phyloP scores from a whole-genome alignment of 129 eudicot genomes.

The Pulicaria dysenterica region DNA sequence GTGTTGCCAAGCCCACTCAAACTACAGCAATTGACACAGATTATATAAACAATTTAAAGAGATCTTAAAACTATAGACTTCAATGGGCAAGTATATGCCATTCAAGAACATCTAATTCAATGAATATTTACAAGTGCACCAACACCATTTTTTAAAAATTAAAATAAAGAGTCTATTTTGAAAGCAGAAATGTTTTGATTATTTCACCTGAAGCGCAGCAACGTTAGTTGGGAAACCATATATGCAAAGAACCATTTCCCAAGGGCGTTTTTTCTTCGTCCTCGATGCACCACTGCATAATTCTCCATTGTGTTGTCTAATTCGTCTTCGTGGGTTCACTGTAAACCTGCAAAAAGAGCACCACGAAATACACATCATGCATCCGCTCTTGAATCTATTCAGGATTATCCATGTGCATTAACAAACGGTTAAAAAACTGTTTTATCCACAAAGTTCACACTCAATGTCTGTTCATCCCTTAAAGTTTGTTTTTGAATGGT shows the following conservation, averaged over 20 bases:
- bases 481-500: too few species aligned
- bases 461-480: too few species aligned
- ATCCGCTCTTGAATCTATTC: background rate
- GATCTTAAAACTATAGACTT: background rate
- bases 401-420: background rate
- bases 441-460: background rate
- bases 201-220: conserved; percentile 75
- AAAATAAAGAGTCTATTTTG: background rate
- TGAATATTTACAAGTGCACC: too few species aligned
- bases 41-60: conserved; percentile 17
- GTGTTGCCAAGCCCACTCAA: conserved; percentile 99
- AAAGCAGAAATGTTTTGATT: background rate
- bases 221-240: conserved; percentile 86
- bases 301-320: conserved; percentile 94
- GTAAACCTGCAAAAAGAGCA: conserved; percentile 54
- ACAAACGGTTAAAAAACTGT: background rate
- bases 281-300: conserved; percentile 69
- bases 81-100: background rate
- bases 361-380: conserved; percentile 3
- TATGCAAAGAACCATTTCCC: conserved; percentile 96
- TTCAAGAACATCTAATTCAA: too few species aligned
- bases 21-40: conserved; percentile 51
- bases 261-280: conserved; percentile 86
- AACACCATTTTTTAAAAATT: too few species aligned
- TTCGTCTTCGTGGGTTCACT: conserved; percentile 76